Percentiles rank a stretch among this genome's conserved stretches.
Conservation (phyloP, 129 eudicot species). For the Saposhnikovia divaricata region DNA sequence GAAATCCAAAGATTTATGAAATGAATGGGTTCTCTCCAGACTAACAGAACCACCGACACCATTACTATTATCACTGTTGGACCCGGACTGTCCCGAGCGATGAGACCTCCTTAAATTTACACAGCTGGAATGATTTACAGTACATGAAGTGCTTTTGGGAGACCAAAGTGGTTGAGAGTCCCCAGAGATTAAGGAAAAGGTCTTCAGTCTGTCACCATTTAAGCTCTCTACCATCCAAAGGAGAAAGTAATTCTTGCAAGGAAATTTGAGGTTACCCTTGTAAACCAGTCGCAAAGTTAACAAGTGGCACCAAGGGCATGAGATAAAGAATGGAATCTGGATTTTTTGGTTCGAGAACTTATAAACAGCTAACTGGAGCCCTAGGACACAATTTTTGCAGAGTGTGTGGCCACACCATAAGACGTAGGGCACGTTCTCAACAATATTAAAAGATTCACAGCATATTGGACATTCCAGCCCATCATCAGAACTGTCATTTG, state of each 20-base stretch:
- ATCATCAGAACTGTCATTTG: background rate
- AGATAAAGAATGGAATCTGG: background rate
- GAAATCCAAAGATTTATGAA: constrained; percentile 2
- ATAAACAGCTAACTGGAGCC: background rate
- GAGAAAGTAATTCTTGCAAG: constrained; percentile 8
- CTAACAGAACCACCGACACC: background rate
- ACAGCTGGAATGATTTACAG: background rate
- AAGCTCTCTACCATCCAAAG: constrained; percentile 5
- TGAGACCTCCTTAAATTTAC: background rate
- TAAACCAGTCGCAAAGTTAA: constrained; percentile 2
- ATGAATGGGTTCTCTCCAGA: background rate
- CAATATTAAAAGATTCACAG: constrained; percentile 3
- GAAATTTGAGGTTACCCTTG: constrained; percentile 6
- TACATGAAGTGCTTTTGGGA: background rate
- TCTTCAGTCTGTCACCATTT: background rate
- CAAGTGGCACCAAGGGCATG: constrained; percentile 5
- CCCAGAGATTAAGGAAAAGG: background rate
- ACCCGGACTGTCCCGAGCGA: background rate
- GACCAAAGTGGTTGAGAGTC: background rate
- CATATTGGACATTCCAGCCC: constrained; percentile 3
- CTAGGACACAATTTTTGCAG: constrained; percentile 1
- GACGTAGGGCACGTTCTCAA: background rate
- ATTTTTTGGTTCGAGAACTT: background rate
- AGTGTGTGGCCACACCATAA: constrained; percentile 8
- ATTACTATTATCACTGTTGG: background rate